These are phyloP conservation scores for Caulochytrium protostelioides DNA, from an alignment of 371 early-diverging fungal species.

Conservation along the genomic window DNA sequence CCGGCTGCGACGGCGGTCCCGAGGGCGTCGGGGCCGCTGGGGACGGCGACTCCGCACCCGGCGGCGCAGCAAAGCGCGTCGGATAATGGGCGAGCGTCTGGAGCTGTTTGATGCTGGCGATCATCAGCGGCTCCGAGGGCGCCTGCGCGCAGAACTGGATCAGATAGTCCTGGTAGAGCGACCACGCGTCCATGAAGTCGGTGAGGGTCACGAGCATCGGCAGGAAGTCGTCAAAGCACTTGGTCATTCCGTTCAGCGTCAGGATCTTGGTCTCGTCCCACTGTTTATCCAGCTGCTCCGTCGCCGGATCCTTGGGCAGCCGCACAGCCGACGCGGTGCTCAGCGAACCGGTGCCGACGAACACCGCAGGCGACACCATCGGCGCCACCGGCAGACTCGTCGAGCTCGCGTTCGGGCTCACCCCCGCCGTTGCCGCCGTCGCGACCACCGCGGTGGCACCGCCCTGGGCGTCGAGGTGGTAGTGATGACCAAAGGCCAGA, in stretches of 20 bases:
- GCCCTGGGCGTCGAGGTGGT: too few species aligned
- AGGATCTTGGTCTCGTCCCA: slow-evolving; percentile 91
- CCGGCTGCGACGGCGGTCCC: too few species aligned
- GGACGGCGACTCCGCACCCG: slow-evolving; percentile 6
- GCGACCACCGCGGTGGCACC: too few species aligned
- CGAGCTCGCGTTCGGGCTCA: too few species aligned
- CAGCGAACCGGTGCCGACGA: slow-evolving; percentile 3
- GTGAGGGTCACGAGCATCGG: slow-evolving; percentile 26
- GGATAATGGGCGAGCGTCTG: slow-evolving; percentile 35
- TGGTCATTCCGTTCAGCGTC: slow-evolving; percentile 50
- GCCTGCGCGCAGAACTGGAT: slow-evolving; percentile 29
- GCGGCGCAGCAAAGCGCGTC: slow-evolving; percentile 18
- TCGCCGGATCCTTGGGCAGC: slow-evolving; percentile 6
- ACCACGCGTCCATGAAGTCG: slow-evolving; percentile 41
- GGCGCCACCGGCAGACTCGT: not conserved
- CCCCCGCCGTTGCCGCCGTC: too few species aligned
- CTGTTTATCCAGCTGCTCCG: slow-evolving; percentile 36
- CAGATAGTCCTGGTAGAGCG: slow-evolving; percentile 43
- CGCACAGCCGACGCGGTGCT: not conserved
- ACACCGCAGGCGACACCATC: not conserved
- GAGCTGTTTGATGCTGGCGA: slow-evolving; percentile 28
- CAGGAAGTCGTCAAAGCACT: slow-evolving; percentile 45
- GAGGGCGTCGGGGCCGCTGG: too few species aligned
- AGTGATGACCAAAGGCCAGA: too few species aligned
- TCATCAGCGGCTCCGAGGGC: slow-evolving; percentile 31